phyloP scores from a whole-genome alignment of 495 filamentous ascomycete species.

The Aspergillus kassunensis region DNA sequence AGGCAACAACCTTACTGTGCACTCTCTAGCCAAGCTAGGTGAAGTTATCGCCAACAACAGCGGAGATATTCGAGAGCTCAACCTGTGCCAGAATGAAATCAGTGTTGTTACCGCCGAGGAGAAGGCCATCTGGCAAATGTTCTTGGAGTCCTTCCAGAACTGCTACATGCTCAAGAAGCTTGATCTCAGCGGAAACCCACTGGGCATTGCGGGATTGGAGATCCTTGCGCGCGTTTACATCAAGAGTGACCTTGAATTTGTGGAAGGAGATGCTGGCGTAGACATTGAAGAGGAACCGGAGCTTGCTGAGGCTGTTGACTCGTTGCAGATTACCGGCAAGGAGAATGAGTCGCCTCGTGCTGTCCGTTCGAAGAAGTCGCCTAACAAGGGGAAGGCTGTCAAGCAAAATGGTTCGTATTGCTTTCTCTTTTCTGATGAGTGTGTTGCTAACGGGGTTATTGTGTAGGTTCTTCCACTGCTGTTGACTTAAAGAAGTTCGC shows the following conservation, averaged over 20 bases:
- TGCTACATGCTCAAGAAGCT: constrained; percentile 44
- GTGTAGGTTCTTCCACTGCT: background rate
- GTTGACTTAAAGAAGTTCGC: constrained; percentile 24
- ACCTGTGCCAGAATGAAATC: constrained; percentile 45
- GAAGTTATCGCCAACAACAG: constrained; percentile 32
- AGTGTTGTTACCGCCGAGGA: constrained; percentile 29
- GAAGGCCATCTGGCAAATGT: constrained; percentile 38
- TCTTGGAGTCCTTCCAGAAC: constrained; percentile 38
- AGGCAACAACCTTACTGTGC: constrained; percentile 36
- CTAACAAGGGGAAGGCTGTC: constrained; percentile 20
- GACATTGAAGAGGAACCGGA: constrained; percentile 6
- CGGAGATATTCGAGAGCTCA: constrained; percentile 44
- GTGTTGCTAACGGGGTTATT: background rate
- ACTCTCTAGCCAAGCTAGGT: constrained; percentile 34
- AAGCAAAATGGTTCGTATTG: constrained; percentile 13
- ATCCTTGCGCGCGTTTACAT: constrained; percentile 40
- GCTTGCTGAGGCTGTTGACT: background rate
- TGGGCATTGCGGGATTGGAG: constrained; percentile 41
- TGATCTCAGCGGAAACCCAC: constrained; percentile 41
- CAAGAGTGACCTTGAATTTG: constrained; percentile 32
- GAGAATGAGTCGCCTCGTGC: constrained; percentile 12
- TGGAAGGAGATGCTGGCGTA: constrained; percentile 18
- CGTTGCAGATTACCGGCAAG: constrained; percentile 13
- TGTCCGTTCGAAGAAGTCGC: constrained; percentile 16
- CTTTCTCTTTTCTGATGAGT: background rate